phyloP scores from a whole-genome alignment of 345 rosid species.

The Alliaria petiolata region DNA sequence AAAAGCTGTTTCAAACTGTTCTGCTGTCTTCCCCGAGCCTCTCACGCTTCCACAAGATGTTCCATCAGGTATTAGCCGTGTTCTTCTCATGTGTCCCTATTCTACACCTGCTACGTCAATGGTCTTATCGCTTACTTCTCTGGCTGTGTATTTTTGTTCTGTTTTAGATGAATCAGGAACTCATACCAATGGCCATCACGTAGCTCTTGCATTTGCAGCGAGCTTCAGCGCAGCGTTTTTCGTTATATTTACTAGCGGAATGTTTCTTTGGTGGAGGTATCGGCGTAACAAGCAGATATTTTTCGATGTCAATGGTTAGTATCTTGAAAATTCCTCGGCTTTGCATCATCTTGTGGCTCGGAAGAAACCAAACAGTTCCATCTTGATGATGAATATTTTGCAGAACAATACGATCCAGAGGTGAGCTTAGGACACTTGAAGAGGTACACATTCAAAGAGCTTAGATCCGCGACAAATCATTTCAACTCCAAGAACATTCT shows the following conservation, averaged over 20 bases:
- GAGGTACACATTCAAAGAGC: slow-evolving; percentile 88
- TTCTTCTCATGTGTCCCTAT: neutral
- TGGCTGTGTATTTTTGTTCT: neutral
- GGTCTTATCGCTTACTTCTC: neutral
- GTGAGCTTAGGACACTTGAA: slow-evolving; percentile 82
- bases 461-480: slow-evolving; percentile 81
- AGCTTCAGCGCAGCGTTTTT: slow-evolving; percentile 84
- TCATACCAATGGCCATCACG: slow-evolving; percentile 50
- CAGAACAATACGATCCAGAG: slow-evolving; percentile 94
- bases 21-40: slow-evolving; percentile 89
- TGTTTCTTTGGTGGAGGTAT: slow-evolving; percentile 89
- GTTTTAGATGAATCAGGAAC: slow-evolving; percentile 53
- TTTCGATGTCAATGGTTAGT: slow-evolving; percentile 95
- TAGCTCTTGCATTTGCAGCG: slow-evolving; percentile 78
- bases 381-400: slow-evolving; percentile 1
- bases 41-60: slow-evolving; percentile 84
- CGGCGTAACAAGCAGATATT: slow-evolving; percentile 88
- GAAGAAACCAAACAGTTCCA: neutral
- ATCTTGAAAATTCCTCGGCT: neutral
- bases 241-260: slow-evolving; percentile 45
- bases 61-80: slow-evolving; percentile 40
- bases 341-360: neutral
- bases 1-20: slow-evolving; percentile 61
- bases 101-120: neutral
- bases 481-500: slow-evolving; percentile 84